Percentiles rank a stretch among this genome's conserved stretches.
These are phyloP conservation scores for Dendrostoma leiphaemia DNA, from an alignment of 2,329 filamentous ascomycete species.

Conservation along the genomic window DNA sequence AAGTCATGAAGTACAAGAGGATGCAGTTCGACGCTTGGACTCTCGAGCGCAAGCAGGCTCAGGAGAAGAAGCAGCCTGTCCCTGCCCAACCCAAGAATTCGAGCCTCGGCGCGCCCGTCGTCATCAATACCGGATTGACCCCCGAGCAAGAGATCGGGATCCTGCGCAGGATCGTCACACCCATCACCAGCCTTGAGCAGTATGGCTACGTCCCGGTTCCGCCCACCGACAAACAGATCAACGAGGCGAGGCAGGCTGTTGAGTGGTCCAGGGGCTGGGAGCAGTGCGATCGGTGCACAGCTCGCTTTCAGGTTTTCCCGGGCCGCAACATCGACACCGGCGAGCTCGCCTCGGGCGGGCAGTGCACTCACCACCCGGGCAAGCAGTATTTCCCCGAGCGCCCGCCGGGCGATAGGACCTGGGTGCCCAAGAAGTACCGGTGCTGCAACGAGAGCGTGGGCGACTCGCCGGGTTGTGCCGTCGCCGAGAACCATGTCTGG, in stretches of 20 bases:
- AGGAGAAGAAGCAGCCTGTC: slow-evolving; percentile 29
- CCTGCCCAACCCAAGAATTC: slow-evolving; percentile 34
- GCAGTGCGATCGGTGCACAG: slow-evolving; percentile 80
- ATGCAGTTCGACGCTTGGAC: slow-evolving; percentile 74
- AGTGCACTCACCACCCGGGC: slow-evolving; percentile 79
- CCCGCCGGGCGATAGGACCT: slow-evolving; percentile 54
- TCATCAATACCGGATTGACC: slow-evolving; percentile 69
- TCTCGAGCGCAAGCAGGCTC: slow-evolving; percentile 49
- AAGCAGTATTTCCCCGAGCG: slow-evolving; percentile 60
- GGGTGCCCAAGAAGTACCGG: slow-evolving; percentile 61
- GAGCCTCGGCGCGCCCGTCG: slow-evolving; percentile 38
- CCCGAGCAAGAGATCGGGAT: slow-evolving; percentile 66
- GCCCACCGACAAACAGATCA: slow-evolving; percentile 66
- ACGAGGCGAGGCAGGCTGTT: slow-evolving; percentile 63
- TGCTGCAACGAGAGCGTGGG: slow-evolving; percentile 80
- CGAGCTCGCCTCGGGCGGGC: slow-evolving; percentile 71
- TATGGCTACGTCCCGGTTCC: slow-evolving; percentile 73
- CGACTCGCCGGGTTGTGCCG: slow-evolving; percentile 71
- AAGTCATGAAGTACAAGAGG: slow-evolving; percentile 71
- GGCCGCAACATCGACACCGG: slow-evolving; percentile 76
- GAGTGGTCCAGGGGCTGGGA: slow-evolving; percentile 75
- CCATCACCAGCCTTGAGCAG: slow-evolving; percentile 59
- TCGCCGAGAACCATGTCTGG: slow-evolving; percentile 76
- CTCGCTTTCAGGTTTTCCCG: slow-evolving; percentile 89
- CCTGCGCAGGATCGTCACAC: slow-evolving; percentile 60